Base-by-base conservation (phyloP, 2,329 filamentous ascomycete genomes). In the Xylaria sp. region DNA sequence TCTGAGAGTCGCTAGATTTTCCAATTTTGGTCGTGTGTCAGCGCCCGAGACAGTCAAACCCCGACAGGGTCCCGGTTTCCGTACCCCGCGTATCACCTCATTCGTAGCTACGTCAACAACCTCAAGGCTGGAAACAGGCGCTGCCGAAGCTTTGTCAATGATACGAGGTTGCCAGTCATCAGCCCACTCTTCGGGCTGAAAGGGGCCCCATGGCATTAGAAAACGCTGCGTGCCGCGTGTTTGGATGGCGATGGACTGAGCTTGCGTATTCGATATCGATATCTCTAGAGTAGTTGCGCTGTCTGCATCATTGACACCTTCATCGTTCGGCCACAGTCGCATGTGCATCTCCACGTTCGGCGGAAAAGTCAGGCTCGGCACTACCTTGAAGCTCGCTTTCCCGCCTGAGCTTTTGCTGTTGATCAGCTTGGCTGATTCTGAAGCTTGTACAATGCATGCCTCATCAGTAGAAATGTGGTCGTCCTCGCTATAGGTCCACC, bases 371-470 rank as follows among this genome's bases (percentile, higher is more conserved):
- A 69, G 37, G 61, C 25, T n/a, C 23, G 48, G 23, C 37, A 67
- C 68, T 18, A 69, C 64, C 50, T 29, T 44, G 44, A 69, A 69
- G 23, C 54, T 67, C 40, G 63, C 63, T 62, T 53, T 64, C 1
- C 68, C 68, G 32, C 47, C 60, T 37, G 54, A 48, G 6, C 27
- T 21, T 53, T 68, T 68, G 51, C 57, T 59, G 37, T 59, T 68
- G 42, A 70, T 57, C 29, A 70, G 32, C 61, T 55, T 62, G 50
- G 29, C 27, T n/a, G 54, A 63, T 32, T 69, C 68, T 27, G 66
- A 65, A 23, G 44, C 29, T n/a, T 55, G 40, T 29, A 48, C 37
- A 4, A 23, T 10, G 12, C 4, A 25, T 53, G 23, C 10, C 25
- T 51, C 23, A 9, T 62, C 61, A 23, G 59, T 35, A 51, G 50